These are phyloP conservation scores for Fusarium armeniacum DNA, from an alignment of 2,329 filamentous ascomycete species.

Conservation along the genomic window DNA sequence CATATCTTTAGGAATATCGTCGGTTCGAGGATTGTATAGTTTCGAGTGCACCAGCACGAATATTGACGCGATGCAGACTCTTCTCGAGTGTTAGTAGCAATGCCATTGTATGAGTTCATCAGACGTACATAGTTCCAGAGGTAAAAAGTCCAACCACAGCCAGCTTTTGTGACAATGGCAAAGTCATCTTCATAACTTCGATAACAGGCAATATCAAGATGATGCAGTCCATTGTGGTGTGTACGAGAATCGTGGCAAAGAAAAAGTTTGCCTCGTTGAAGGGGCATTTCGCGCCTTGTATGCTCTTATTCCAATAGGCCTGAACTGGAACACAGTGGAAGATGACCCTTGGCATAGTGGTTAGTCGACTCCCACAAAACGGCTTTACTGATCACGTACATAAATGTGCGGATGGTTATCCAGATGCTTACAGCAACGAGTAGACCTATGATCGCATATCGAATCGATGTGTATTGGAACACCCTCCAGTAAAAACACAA, in stretches of 20 bases:
- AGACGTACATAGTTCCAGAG: conserved; percentile 24
- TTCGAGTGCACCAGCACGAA: conserved; percentile 33
- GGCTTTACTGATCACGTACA: conserved; percentile 13
- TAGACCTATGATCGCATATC: conserved; percentile 46
- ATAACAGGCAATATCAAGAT: conserved; percentile 27
- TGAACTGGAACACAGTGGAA: conserved; percentile 55
- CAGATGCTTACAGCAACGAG: conserved; percentile 43
- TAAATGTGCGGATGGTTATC: conserved; percentile 51
- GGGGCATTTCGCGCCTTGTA: conserved; percentile 46
- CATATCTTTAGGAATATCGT: conserved; percentile 35
- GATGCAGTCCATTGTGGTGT: conserved; percentile 47
- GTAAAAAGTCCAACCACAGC: conserved; percentile 29
- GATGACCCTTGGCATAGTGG: conserved; percentile 28
- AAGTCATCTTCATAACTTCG: conserved; percentile 31
- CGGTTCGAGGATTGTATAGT: conserved; percentile 27
- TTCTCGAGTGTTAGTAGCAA: accelerated
- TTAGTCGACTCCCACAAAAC: no score
- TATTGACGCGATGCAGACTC: conserved; percentile 39
- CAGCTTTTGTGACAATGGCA: conserved; percentile 24
- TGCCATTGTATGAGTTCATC: accelerated
- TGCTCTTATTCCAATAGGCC: conserved; percentile 51
- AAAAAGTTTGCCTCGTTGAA: conserved; percentile 53
- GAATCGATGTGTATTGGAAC: conserved; percentile 48
- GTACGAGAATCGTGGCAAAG: conserved; percentile 51
- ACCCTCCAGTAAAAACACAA: conserved; percentile 52